Evolutionary conservation across 768 basidiomycete species (phyloP).

Genomic region (Rhizopogon vesiculosus): DNA sequence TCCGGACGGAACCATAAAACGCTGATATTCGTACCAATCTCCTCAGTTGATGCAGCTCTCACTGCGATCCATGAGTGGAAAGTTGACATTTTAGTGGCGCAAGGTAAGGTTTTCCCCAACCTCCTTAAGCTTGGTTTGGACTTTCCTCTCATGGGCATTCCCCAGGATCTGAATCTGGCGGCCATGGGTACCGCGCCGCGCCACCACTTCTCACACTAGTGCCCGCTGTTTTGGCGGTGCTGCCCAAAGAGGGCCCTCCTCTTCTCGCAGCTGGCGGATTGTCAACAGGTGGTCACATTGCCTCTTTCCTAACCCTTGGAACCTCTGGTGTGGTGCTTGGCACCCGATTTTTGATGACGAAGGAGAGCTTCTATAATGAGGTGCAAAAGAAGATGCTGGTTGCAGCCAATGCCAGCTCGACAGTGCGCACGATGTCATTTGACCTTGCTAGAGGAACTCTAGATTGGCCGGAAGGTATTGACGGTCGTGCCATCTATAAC

Average conservation of each 20-base stretch:
- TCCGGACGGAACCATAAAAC: conserved; percentile 38
- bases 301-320: conserved; percentile 60
- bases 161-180: conserved; percentile 75
- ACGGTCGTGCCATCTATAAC: conserved; percentile 47
- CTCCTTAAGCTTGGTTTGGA: neutral
- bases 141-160: conserved; percentile 2
- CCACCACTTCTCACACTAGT: conserved; percentile 60
- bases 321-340: conserved; percentile 67
- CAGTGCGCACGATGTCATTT: conserved; percentile 60
- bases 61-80: conserved; percentile 62
- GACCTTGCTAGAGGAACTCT: conserved; percentile 52
- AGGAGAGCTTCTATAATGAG: conserved; percentile 56
- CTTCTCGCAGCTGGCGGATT: conserved; percentile 77
- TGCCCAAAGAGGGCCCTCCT: conserved; percentile 40
- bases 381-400: conserved; percentile 50
- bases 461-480: conserved; percentile 57
- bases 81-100: conserved; percentile 70
- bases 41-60: conserved; percentile 53
- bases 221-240: conserved; percentile 43
- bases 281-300: conserved; percentile 58
- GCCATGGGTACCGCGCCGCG: conserved; percentile 59
- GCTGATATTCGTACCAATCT: conserved; percentile 62
- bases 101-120: conserved; percentile 44
- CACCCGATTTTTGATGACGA: conserved; percentile 69
- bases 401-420: conserved; percentile 36